Evolutionary conservation across 805 yeast genomes (phyloP).

Genomic region (Zygoascus tannicola): DNA sequence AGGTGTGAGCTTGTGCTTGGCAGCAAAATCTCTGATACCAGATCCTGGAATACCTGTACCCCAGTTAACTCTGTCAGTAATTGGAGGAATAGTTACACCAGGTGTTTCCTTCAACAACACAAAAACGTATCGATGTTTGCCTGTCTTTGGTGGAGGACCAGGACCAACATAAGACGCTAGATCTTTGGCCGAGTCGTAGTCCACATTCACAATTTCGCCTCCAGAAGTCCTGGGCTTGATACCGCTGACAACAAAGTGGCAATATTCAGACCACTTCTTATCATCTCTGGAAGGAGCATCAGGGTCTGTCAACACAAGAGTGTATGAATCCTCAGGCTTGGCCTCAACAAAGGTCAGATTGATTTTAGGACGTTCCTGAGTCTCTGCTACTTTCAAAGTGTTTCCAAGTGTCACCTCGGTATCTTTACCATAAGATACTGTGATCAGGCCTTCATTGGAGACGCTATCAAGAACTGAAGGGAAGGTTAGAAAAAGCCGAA

Average conservation of each 20-base stretch:
- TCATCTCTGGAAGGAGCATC: constrained; percentile 85
- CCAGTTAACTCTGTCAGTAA: constrained; percentile 59
- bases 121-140: constrained; percentile 80
- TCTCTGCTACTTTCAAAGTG: constrained; percentile 49
- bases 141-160: constrained; percentile 82
- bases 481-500: background rate
- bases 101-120: constrained; percentile 54
- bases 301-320: constrained; percentile 81
- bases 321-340: constrained; percentile 44
- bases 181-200: constrained; percentile 15
- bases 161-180: constrained; percentile 59
- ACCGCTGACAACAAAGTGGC: constrained; percentile 55
- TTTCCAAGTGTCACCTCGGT: constrained; percentile 74
- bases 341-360: constrained; percentile 51
- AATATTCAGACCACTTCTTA: constrained; percentile 80
- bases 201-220: constrained; percentile 14
- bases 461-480: constrained; percentile 24
- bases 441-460: constrained; percentile 34
- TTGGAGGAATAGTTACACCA: constrained; percentile 23
- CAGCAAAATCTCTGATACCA: constrained; percentile 71
- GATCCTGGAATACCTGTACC: constrained; percentile 75
- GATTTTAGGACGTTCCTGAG: constrained; percentile 59
- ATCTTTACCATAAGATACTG: constrained; percentile 51
- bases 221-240: constrained; percentile 24
- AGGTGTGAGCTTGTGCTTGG: constrained; percentile 47